Conservation (phyloP, 2,329 filamentous ascomycete species). For the Xylaria arbuscula region DNA sequence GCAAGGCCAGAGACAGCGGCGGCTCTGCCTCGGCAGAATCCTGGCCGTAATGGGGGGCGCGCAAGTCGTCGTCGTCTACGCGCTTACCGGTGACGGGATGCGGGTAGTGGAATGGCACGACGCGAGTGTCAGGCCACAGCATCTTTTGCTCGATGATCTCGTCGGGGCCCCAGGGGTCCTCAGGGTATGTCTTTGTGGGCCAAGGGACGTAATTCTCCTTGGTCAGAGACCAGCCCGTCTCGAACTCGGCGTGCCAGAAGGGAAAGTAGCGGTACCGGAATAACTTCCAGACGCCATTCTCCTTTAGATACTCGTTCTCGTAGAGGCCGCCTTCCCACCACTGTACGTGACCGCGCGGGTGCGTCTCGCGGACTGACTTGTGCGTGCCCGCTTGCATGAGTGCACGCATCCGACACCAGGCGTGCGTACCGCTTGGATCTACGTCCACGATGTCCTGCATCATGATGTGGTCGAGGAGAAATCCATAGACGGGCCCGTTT, state of each 20-base stretch:
- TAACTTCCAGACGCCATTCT: conserved; percentile 65
- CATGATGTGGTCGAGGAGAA: conserved; percentile 67
- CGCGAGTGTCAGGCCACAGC: conserved; percentile 67
- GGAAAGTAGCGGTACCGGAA: conserved; percentile 66
- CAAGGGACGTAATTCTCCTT: conserved; percentile 65
- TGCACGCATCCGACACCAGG: conserved; percentile 63
- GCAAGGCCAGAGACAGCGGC: conserved; percentile 56
- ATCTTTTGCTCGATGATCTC: conserved; percentile 64
- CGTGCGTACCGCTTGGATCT: conserved; percentile 58
- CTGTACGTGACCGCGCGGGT: conserved; percentile 64
- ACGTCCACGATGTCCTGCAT: conserved; percentile 68
- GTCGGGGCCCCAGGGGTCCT: conserved; percentile 63
- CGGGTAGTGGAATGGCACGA: conserved; percentile 64
- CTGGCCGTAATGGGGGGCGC: conserved; percentile 59
- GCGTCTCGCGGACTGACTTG: conserved; percentile 60
- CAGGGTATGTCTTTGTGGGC: conserved; percentile 59
- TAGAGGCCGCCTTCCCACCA: conserved; percentile 70
- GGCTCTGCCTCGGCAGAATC: conserved; percentile 55
- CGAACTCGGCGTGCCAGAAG: conserved; percentile 67
- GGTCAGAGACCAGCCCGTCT: conserved; percentile 65
- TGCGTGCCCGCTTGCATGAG: conserved; percentile 65
- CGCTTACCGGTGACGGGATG: conserved; percentile 62
- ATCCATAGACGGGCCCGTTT: conserved; percentile 66
- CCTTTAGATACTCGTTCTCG: conserved; percentile 69
- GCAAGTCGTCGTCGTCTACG: conserved; percentile 59